These are phyloP conservation scores for Agaricus blazei DNA, from an alignment of 768 basidiomycete genomes.

Conservation along the genomic window DNA sequence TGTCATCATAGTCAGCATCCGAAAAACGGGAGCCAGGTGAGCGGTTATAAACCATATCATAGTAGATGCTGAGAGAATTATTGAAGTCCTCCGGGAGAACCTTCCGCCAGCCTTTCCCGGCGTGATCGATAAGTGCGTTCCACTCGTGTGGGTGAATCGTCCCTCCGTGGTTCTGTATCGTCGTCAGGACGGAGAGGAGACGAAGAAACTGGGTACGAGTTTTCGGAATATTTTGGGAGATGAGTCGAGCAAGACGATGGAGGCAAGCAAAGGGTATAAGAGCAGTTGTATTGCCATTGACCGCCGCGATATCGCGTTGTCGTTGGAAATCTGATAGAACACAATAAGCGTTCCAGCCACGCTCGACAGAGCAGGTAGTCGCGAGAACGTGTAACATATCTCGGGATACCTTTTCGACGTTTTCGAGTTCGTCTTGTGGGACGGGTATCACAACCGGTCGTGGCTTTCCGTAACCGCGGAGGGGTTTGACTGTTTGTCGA, in stretches of 20 bases:
- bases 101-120: constrained; percentile 62
- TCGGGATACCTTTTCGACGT: neutral
- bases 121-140: constrained; percentile 68
- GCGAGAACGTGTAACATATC: constrained; percentile 6
- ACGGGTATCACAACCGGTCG: constrained; percentile 1
- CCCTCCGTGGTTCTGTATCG: constrained; percentile 51
- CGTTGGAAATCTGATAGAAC: constrained; percentile 25
- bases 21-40: constrained; percentile 32
- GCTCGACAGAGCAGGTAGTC: constrained; percentile 13
- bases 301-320: constrained; percentile 12
- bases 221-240: constrained; percentile 49
- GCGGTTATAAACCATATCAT: constrained; percentile 48
- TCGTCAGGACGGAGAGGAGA: constrained; percentile 62
- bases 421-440: neutral
- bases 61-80: constrained; percentile 52
- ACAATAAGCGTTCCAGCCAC: constrained; percentile 40
- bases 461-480: neutral
- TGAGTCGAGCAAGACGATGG: constrained; percentile 55
- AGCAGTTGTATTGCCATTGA: constrained; percentile 16
- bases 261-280: constrained; percentile 41
- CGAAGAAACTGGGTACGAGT: constrained; percentile 58
- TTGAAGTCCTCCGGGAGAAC: constrained; percentile 53
- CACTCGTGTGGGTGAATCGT: constrained; percentile 60
- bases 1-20: constrained; percentile 4
- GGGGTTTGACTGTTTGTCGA: neutral